Percentiles rank a stretch among this genome's conserved stretches.
Evolutionary conservation across 148 eudicot genomes (phyloP).

Genomic region (Silene conica): DNA sequence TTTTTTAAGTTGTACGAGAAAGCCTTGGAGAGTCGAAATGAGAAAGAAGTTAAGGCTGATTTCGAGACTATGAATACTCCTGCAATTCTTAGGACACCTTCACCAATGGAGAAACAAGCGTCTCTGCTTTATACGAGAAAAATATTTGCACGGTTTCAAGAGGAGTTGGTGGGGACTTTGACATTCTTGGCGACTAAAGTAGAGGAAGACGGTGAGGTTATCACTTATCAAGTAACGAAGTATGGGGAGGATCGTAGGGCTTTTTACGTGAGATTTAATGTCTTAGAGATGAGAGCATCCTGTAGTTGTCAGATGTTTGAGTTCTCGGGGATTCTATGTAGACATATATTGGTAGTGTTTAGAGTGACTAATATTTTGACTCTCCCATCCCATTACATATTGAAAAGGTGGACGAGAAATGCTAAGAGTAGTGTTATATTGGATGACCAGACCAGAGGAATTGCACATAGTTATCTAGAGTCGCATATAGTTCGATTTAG

Average conservation of each 20-base stretch:
- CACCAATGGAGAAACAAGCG: slow-evolving; percentile 61
- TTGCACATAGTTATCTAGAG: slow-evolving; percentile 34
- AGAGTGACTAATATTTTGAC: slow-evolving; percentile 55
- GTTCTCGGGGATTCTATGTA: slow-evolving; percentile 54
- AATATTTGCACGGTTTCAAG: slow-evolving; percentile 47
- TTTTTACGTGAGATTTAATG: slow-evolving; percentile 37
- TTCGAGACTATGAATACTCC: slow-evolving; percentile 45
- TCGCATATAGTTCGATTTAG: slow-evolving; percentile 47
- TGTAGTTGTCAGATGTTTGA: slow-evolving; percentile 67
- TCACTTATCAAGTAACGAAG: slow-evolving; percentile 43
- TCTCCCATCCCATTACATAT: slow-evolving; percentile 44
- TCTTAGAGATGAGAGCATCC: slow-evolving; percentile 41
- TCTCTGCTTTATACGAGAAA: slow-evolving; percentile 46
- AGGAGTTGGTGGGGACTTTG: slow-evolving; percentile 58
- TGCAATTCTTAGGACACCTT: slow-evolving; percentile 48
- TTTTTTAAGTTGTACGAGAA: slow-evolving; percentile 52
- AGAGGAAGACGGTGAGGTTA: slow-evolving; percentile 37
- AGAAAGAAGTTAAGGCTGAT: slow-evolving; percentile 60
- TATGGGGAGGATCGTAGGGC: slow-evolving; percentile 48
- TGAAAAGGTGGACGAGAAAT: slow-evolving; percentile 60
- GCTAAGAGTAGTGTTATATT: slow-evolving; percentile 52
- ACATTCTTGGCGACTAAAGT: slow-evolving; percentile 47
- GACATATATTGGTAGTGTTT: slow-evolving; percentile 52
- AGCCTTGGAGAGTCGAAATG: slow-evolving; percentile 52
- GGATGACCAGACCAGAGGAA: slow-evolving; percentile 29